Percentiles rank a stretch among this genome's conserved stretches.
Evolutionary conservation across 495 filamentous ascomycete species (phyloP).

Genomic region (Astrocystis sublimbata): DNA sequence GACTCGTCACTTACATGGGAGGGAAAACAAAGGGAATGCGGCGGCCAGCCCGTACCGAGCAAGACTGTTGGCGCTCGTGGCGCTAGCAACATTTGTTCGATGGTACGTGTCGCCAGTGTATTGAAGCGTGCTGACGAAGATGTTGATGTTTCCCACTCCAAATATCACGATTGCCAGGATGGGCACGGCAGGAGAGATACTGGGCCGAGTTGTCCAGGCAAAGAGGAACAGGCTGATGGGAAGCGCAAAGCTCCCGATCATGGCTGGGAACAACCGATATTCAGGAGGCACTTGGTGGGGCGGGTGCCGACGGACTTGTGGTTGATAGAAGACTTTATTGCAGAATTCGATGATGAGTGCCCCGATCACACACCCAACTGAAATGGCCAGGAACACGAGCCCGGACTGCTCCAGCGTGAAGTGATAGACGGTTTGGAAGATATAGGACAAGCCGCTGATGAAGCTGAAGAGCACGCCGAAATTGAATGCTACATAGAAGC

Average conservation of each 20-base stretch:
- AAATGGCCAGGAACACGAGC: constrained; percentile 60
- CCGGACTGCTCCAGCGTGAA: constrained; percentile 54
- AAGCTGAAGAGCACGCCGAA: constrained; percentile 67
- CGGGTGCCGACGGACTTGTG: constrained; percentile 32
- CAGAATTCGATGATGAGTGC: constrained; percentile 46
- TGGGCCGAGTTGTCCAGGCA: constrained; percentile 46
- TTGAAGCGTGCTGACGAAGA: constrained; percentile 54
- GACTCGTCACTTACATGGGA: constrained; percentile 48
- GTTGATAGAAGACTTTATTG: constrained; percentile 45
- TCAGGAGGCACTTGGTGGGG: constrained; percentile 48
- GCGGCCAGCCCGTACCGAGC: constrained; percentile 62
- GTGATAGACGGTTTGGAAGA: constrained; percentile 52
- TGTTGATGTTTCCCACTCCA: constrained; percentile 64
- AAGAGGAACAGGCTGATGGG: constrained; percentile 55
- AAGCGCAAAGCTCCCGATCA: constrained; percentile 60
- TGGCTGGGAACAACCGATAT: constrained; percentile 57
- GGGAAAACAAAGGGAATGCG: constrained; percentile 65
- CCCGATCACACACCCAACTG: constrained; percentile 56
- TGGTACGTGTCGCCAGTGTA: constrained; percentile 64
- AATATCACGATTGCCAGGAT: constrained; percentile 60
- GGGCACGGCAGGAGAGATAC: constrained; percentile 48
- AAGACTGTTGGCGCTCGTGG: constrained; percentile 64
- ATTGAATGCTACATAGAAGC: constrained; percentile 62
- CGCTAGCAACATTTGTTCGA: constrained; percentile 58
- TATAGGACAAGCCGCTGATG: constrained; percentile 63